These are phyloP conservation scores for Retiboletus fuscus DNA, from an alignment of 1,284 basidiomycete genomes.

Conservation along the genomic window DNA sequence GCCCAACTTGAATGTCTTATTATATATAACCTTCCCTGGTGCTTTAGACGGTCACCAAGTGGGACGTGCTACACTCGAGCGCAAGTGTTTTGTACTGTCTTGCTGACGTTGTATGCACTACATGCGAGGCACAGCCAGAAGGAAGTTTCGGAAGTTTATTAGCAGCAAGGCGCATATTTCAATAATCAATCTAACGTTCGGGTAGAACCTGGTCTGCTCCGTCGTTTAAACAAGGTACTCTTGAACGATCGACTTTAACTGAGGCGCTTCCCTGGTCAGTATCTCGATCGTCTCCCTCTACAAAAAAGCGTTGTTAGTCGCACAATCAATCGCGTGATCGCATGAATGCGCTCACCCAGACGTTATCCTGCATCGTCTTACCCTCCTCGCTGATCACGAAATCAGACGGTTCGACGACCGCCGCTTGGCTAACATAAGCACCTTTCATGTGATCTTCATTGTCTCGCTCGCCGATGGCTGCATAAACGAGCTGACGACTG, in stretches of 20 bases:
- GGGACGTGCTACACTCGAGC: too few relatives aligned
- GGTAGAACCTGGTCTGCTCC: not conserved
- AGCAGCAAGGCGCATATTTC: too few relatives aligned
- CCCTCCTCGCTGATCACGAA: constrained; percentile 59
- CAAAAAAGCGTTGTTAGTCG: not conserved
- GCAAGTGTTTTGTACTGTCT: too few relatives aligned
- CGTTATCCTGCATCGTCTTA: constrained; percentile 50
- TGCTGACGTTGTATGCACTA: too few relatives aligned
- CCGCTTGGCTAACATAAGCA: constrained; percentile 47
- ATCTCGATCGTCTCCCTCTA: constrained; percentile 51
- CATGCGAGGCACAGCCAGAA: too few relatives aligned
- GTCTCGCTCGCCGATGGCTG: constrained; percentile 41
- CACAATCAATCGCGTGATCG: accelerated
- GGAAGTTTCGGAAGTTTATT: too few relatives aligned
- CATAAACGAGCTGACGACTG: constrained; percentile 50
- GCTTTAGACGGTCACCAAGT: too few relatives aligned
- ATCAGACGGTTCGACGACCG: constrained; percentile 57
- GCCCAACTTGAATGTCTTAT: too few relatives aligned
- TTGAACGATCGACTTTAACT: constrained; percentile 26
- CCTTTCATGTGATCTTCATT: constrained; percentile 53
- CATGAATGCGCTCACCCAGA: constrained; percentile 53
- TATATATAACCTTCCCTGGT: too few relatives aligned
- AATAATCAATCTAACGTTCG: too few relatives aligned
- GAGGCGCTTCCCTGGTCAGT: constrained; percentile 34
- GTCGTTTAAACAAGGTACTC: constrained; percentile 22